phyloP scores from a whole-genome alignment of 768 basidiomycete species.

The Tricholoma sp. region DNA sequence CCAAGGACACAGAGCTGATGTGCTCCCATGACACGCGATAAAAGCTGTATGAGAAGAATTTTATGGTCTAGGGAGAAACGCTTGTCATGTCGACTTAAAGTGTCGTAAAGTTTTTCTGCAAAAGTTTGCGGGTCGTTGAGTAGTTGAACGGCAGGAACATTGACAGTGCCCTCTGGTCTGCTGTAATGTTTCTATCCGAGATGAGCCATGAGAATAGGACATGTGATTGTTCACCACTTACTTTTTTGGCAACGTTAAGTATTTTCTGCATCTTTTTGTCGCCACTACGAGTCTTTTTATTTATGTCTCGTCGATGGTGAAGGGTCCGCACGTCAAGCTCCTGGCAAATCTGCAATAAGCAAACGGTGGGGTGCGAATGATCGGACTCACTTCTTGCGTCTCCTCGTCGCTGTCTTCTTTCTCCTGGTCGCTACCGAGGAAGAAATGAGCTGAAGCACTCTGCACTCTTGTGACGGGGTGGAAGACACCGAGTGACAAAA shows the following conservation, averaged over 20 bases:
- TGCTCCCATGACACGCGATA: slow-evolving; percentile 87
- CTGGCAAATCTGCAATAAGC: slow-evolving; percentile 25
- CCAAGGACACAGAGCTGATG: slow-evolving; percentile 92
- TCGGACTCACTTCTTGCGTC: slow-evolving; percentile 43
- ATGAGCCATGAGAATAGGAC: background rate
- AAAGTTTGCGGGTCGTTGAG: slow-evolving; percentile 95
- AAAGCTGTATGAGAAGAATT: slow-evolving; percentile 93
- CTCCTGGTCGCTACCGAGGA: slow-evolving; percentile 84
- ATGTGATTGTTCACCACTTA: slow-evolving; percentile 18
- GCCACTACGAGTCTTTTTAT: slow-evolving; percentile 84
- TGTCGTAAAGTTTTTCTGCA: slow-evolving; percentile 87
- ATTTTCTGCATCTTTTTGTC: slow-evolving; percentile 77
- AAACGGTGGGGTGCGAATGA: background rate
- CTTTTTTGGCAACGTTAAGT: slow-evolving; percentile 73
- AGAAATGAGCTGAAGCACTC: slow-evolving; percentile 92
- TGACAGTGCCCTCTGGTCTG: slow-evolving; percentile 37
- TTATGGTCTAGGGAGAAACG: slow-evolving; percentile 97
- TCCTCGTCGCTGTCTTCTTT: slow-evolving; percentile 71
- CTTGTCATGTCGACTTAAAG: slow-evolving; percentile 81
- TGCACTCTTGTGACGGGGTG: slow-evolving; percentile 95
- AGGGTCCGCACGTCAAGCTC: slow-evolving; percentile 66
- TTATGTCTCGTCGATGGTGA: slow-evolving; percentile 85
- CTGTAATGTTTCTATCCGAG: slow-evolving; percentile 30
- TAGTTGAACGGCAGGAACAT: slow-evolving; percentile 90
- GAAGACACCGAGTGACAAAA: slow-evolving; percentile 86